Evolutionary conservation across 768 basidiomycete species (phyloP).

Genomic region (Tylopilus felleus): DNA sequence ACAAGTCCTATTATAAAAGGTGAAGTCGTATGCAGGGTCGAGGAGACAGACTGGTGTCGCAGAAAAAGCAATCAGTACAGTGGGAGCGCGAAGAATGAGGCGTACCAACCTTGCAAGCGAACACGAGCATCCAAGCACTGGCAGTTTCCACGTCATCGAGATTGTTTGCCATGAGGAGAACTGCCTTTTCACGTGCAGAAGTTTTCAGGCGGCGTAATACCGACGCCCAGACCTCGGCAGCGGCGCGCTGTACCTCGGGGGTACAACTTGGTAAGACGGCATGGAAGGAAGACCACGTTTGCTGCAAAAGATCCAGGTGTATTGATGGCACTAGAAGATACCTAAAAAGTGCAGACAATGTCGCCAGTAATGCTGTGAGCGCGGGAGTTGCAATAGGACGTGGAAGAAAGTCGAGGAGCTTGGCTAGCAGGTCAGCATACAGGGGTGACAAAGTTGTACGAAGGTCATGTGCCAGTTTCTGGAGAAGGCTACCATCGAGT

Average conservation of each 20-base stretch:
- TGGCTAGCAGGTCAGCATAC: constrained; percentile 53
- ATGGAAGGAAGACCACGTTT: constrained; percentile 58
- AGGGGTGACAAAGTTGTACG: constrained; percentile 69
- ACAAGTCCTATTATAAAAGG: constrained; percentile 58
- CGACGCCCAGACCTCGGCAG: constrained; percentile 87
- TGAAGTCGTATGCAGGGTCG: constrained; percentile 76
- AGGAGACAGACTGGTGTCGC: constrained; percentile 63
- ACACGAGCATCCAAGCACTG: constrained; percentile 71
- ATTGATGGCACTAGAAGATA: constrained; percentile 66
- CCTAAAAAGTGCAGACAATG: constrained; percentile 67
- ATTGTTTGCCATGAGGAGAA: constrained; percentile 51
- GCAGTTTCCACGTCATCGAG: constrained; percentile 56
- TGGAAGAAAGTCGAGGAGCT: constrained; percentile 55
- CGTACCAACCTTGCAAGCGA: constrained; percentile 66
- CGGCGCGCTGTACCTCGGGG: constrained; percentile 69
- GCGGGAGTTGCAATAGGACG: constrained; percentile 57
- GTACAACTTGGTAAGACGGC: constrained; percentile 54
- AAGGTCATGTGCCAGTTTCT: constrained; percentile 76
- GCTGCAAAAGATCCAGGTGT: constrained; percentile 47
- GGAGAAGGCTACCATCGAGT: constrained; percentile 53
- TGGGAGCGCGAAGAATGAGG: constrained; percentile 5
- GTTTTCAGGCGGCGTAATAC: constrained; percentile 70
- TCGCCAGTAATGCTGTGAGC: constrained; percentile 61
- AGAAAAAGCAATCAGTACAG: neutral
- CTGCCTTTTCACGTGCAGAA: constrained; percentile 51